Evolutionary conservation across 2,329 filamentous ascomycete genomes (phyloP), one percentile per base, ranked within the genome.

Genomic region (Fusarium nanum): DNA sequence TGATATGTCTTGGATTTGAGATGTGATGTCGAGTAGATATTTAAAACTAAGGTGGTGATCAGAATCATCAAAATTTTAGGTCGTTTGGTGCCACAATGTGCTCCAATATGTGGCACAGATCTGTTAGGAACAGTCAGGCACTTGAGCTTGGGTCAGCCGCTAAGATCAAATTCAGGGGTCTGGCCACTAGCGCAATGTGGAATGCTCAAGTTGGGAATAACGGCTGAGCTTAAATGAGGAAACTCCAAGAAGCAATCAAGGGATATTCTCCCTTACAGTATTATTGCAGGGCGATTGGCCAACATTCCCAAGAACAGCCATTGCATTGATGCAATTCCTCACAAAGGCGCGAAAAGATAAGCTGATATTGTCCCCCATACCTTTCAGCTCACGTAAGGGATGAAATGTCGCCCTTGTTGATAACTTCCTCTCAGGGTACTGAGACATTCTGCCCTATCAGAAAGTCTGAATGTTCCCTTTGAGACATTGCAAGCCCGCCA

Each of bases 1-100:
- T 16, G 7, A 1, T 11, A 2, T 8, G 13, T 1, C 9, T 22
- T 1, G n/a, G 13, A 28, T 14, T 2, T 12, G 11, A 18, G 14
- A 3, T 7, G 18, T 12, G 10, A 10, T 23, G 12, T 14, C 20
- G n/a, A n/a, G 1, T 20, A 3, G 6, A 12, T 9, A 6, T 9
- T 3, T 0, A 4, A 12, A 20, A 27, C 10, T 6, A 42, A 10
- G 10, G 49, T 12, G 34, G 10, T 4, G 10, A 37, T n/a, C 10
- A 37, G 18, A 12, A 12, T n/a, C 34, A 12, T n/a, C 10, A n/a
- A 10, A 12, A 7, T 37, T 7, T 18, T 11, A 37, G 10, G 34
- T 37, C 3, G 10, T 37, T 37, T n/a, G 18, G 34, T 37, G 18
- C 34, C 34, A 37, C 34, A n/a, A 12, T 6, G 34, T 37, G 7